Conservation (phyloP, 1,284 basidiomycete genomes). For the Ustilago loliicola region DNA sequence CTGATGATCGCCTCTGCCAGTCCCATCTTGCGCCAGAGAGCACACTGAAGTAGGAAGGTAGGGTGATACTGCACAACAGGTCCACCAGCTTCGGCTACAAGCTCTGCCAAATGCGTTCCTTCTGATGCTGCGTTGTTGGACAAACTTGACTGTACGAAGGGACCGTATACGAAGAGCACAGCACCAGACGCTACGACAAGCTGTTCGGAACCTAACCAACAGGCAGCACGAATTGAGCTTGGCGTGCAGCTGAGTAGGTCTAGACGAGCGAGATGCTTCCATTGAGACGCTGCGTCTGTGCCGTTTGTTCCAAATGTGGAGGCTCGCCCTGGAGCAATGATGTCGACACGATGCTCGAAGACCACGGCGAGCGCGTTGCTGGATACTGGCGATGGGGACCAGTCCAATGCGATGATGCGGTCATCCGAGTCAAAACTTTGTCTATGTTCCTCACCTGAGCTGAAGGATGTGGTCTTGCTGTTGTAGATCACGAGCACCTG, state of each 20-base stretch:
- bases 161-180: conserved; percentile 39
- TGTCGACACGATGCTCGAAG: conserved; percentile 35
- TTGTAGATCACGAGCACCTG: conserved; percentile 81
- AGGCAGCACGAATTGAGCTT: conserved; percentile 35
- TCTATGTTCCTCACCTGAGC: conserved; percentile 76
- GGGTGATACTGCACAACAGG: conserved; percentile 55
- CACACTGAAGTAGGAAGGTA: conserved; percentile 46
- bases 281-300: neutral
- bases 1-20: conserved; percentile 41
- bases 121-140: neutral
- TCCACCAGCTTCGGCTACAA: conserved; percentile 34
- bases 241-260: conserved; percentile 33
- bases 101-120: conserved; percentile 35
- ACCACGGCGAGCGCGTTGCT: conserved; percentile 28
- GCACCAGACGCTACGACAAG: conserved; percentile 44
- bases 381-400: conserved; percentile 41
- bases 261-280: conserved; percentile 26
- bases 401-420: conserved; percentile 28
- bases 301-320: neutral
- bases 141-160: conserved; percentile 14
- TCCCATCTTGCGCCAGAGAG: conserved; percentile 43
- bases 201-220: conserved; percentile 38
- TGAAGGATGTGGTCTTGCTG: conserved; percentile 91
- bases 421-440: conserved; percentile 23
- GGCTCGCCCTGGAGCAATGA: conserved; percentile 28